Base-by-base conservation (phyloP, 805 yeast species). In the Candida loeiensis region DNA sequence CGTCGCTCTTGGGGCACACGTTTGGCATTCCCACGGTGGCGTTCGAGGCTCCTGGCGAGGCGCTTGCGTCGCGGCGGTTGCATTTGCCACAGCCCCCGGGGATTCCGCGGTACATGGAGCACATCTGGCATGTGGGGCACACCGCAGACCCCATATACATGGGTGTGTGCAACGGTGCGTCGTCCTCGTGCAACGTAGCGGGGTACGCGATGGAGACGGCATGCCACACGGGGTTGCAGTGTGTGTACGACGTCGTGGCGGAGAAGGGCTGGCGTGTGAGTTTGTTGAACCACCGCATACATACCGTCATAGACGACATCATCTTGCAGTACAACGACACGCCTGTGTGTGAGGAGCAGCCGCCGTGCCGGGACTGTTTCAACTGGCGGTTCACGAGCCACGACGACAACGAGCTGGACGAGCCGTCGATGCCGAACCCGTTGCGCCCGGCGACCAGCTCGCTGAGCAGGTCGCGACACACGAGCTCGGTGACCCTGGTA, bases 171-270 rank as follows among this genome's bases (percentile, higher is more conserved):
- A 89, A 85, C 54, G 99, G 99, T 7, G 95, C 93, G 1, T 79
- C 91, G 3, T 82, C 95, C 0, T 63, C 90, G 1, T 93, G 99
- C 61, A 81, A 91, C 44, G 72, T 87, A 6, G 96, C 86, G 1
- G 99, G 99, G 0, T 93, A 88, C 60, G 99, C 98, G 8, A 82
- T 93, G 96, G 99, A 93, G 55, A 82, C 96, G 0, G 82, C 82
- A 34, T 93, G 99, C 58, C 99, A 93, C 59, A 76, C 95, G 0
- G 99, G 98, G 0, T 75, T 74, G 57, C 78, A 79, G 39, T 93
- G 98, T 59, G 73, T 82, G 20, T 93, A 91, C 63, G 98, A 93
- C 54, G 90, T 84, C 8, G 96, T 90, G 9, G 73, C 75, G 3
- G 98, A 93, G 50, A 66, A 75, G 47, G 97, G 97, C 2, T 91